These are phyloP conservation scores for Chalciporus sphaerocephalus DNA, from an alignment of 768 basidiomycete genomes.

Conservation along the genomic window DNA sequence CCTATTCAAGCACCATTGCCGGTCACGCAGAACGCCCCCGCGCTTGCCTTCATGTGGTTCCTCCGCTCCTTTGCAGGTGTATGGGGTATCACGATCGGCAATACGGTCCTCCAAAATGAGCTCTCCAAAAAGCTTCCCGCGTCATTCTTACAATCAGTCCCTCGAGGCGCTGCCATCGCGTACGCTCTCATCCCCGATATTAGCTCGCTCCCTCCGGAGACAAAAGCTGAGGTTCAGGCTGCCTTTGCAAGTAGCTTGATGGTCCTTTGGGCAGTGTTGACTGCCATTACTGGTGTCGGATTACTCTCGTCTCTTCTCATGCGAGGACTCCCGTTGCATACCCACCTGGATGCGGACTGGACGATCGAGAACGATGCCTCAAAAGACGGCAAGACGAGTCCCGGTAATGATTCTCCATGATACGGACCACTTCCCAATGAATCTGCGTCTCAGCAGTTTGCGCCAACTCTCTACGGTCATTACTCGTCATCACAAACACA, in stretches of 20 bases:
- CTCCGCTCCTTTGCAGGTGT: slow-evolving; percentile 36
- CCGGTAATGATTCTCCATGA: no score
- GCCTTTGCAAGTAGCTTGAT: slow-evolving; percentile 41
- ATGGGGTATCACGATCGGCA: slow-evolving; percentile 49
- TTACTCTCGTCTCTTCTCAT: slow-evolving; percentile 7
- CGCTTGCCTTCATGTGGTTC: slow-evolving; percentile 43
- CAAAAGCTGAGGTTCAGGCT: slow-evolving; percentile 32
- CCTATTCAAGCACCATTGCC: slow-evolving; percentile 46
- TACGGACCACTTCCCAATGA: no score
- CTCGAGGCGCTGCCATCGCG: slow-evolving; percentile 38
- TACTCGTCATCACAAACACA: no score
- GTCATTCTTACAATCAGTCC: slow-evolving; percentile 33
- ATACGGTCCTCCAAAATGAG: slow-evolving; percentile 47
- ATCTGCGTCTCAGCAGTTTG: no score
- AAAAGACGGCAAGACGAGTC: no score
- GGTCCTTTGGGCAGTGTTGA: slow-evolving; percentile 40
- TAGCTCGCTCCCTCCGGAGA: slow-evolving; percentile 28
- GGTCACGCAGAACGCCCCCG: slow-evolving; percentile 38
- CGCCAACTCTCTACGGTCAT: no score
- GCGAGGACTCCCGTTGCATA: no score
- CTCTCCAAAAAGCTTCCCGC: slow-evolving; percentile 40
- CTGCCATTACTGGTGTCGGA: slow-evolving; percentile 27
- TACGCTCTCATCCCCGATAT: slow-evolving; percentile 47
- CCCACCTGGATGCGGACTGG: no score
- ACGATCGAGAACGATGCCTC: no score